Conservation (phyloP, 192 early-diverging fungal species). For the Jimgerdemannia flammicorona region DNA sequence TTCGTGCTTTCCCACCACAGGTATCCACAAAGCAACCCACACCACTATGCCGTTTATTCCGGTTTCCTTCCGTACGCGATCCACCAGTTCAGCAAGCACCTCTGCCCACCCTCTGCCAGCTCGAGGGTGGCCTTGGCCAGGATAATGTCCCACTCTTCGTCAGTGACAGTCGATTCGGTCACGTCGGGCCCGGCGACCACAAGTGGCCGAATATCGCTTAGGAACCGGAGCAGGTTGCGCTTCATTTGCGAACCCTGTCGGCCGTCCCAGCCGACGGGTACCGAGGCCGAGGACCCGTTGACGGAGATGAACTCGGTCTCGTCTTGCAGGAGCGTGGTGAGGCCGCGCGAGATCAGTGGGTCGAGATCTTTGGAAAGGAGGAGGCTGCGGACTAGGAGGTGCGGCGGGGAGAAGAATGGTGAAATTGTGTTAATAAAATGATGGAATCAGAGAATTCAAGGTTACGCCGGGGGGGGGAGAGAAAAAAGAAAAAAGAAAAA, state of each 20-base stretch:
- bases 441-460: too few relatives aligned
- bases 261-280: background rate
- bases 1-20: too few relatives aligned
- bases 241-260: background rate
- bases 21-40: background rate
- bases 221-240: background rate
- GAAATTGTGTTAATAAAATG: too few relatives aligned
- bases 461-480: too few relatives aligned
- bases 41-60: background rate
- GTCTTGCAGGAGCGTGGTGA: background rate
- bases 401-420: too few relatives aligned
- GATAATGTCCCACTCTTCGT: background rate
- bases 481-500: too few relatives aligned
- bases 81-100: background rate
- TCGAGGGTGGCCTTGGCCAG: background rate
- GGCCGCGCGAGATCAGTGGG: background rate
- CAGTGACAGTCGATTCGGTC: background rate
- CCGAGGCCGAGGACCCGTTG: background rate
- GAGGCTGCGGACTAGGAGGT: background rate
- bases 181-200: background rate
- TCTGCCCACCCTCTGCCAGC: background rate
- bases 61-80: background rate
- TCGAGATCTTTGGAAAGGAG: background rate
- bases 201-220: background rate
- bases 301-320: background rate